A percentile compares a stretch with the other conserved stretches of the same genome.
These are phyloP conservation scores for Pyrrhoderma lamaoense DNA, from an alignment of 1,284 basidiomycete species.

Conservation along the genomic window DNA sequence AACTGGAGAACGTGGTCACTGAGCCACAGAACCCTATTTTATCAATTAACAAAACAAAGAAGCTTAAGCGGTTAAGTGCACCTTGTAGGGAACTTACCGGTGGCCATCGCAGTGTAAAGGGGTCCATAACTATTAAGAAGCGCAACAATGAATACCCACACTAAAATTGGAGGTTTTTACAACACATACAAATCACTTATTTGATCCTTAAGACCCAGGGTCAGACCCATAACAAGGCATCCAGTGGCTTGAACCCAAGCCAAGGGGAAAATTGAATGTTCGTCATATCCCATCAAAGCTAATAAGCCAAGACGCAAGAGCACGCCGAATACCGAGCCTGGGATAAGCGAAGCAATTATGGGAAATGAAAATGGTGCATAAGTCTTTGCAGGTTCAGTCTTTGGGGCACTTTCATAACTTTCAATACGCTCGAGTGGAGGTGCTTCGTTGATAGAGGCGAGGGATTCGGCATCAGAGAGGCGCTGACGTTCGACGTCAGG, in stretches of 20 bases:
- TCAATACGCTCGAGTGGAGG: constrained; percentile 39
- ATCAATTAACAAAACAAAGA: constrained; percentile 7
- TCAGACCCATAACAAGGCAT: constrained; percentile 88
- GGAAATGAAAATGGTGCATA: constrained; percentile 56
- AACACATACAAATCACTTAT: constrained; percentile 63
- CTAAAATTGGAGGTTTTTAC: not conserved
- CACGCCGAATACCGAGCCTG: constrained; percentile 72
- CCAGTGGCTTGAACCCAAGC: constrained; percentile 87
- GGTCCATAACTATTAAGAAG: constrained; percentile 65
- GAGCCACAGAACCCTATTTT: constrained; percentile 95
- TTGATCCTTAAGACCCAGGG: constrained; percentile 59
- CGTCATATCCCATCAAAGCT: constrained; percentile 67
- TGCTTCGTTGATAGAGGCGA: constrained; percentile 34
- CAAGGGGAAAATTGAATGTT: constrained; percentile 73
- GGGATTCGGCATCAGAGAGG: constrained; percentile 31
- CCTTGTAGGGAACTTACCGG: too few relatives aligned
- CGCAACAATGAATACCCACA: not conserved
- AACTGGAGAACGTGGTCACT: constrained; percentile 92
- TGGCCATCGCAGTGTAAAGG: constrained; percentile 82
- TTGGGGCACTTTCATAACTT: constrained; percentile 1
- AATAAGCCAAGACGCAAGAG: constrained; percentile 70
- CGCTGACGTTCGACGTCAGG: constrained; percentile 24
- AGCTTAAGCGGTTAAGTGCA: too few relatives aligned
- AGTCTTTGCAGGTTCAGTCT: constrained; percentile 31
- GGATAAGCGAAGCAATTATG: constrained; percentile 65